Conservation (phyloP, 805 yeast species). For the Lipomyces kockii region DNA sequence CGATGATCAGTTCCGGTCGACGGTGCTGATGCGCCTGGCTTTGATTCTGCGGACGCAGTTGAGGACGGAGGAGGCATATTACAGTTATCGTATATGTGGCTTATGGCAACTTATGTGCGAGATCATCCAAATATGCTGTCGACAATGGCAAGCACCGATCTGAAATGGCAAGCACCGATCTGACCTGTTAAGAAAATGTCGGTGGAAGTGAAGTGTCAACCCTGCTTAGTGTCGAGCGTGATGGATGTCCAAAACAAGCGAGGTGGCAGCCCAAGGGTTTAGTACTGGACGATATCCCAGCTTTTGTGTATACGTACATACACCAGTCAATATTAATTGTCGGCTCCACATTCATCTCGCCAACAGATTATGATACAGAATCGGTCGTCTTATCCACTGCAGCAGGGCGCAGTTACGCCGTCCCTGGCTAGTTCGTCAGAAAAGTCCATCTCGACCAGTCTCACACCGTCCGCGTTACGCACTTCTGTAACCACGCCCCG, state of each 20-base stretch:
- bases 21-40: background rate
- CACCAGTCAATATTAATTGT: no score
- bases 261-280: background rate
- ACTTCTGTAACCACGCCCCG: conserved; percentile 5
- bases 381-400: background rate
- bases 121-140: background rate
- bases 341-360: background rate
- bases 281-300: background rate
- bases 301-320: no score
- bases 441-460: conserved; percentile 1
- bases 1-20: conserved; percentile 10
- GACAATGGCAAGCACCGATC: background rate
- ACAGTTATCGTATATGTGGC: background rate
- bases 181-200: background rate
- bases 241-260: background rate
- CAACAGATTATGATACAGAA: background rate
- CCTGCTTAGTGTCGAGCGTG: background rate
- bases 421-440: background rate
- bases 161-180: background rate
- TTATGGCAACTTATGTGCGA: background rate
- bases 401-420: background rate
- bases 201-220: background rate
- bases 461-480: conserved; percentile 5
- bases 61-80: background rate
- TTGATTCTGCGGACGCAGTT: background rate